A percentile compares a stretch with the other conserved stretches of the same genome.
These are phyloP conservation scores for Fragilariopsis cylindrus DNA, from an alignment of 108 stramenopile species.

Conservation along the genomic window DNA sequence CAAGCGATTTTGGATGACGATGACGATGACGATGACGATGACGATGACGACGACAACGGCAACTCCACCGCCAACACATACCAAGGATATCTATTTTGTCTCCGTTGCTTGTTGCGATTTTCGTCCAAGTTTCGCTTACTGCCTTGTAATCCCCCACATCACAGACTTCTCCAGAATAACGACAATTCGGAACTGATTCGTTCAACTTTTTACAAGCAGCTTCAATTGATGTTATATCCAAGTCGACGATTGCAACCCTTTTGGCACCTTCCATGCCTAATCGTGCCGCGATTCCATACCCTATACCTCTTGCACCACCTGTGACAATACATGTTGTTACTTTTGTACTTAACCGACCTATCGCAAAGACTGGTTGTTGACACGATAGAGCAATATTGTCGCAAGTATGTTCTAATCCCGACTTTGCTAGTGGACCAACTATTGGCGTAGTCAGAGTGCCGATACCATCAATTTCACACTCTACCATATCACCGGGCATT, in stretches of 20 bases:
- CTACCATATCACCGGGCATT: conserved; percentile 56
- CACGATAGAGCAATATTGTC: not conserved
- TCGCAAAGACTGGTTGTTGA: not conserved
- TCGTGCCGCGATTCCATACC: conserved; percentile 56
- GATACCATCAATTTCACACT: conserved; percentile 65
- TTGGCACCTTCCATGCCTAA: conserved; percentile 54
- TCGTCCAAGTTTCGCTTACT: conserved; percentile 38
- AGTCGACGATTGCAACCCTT: conserved; percentile 43
- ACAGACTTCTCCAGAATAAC: conserved; percentile 40
- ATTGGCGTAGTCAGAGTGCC: conserved; percentile 50
- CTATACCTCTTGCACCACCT: conserved; percentile 59
- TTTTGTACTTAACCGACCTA: not conserved
- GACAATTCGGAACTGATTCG: conserved; percentile 9
- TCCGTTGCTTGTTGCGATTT: conserved; percentile 37
- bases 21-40: too few species aligned
- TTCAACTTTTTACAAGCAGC: conserved; percentile 25
- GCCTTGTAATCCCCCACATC: conserved; percentile 46
- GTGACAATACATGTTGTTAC: conserved; percentile 46
- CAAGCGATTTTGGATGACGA: too few species aligned
- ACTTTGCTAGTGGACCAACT: conserved; percentile 23
- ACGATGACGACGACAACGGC: too few species aligned
- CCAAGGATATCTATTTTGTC: conserved; percentile 25
- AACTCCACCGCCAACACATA: too few species aligned
- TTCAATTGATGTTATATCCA: conserved; percentile 38
- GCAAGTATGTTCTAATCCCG: not conserved